Evolutionary conservation across 2,329 filamentous ascomycete genomes (phyloP), one percentile per base, ranked within the genome.

Genomic region (Plectosphaerella cucumerina): DNA sequence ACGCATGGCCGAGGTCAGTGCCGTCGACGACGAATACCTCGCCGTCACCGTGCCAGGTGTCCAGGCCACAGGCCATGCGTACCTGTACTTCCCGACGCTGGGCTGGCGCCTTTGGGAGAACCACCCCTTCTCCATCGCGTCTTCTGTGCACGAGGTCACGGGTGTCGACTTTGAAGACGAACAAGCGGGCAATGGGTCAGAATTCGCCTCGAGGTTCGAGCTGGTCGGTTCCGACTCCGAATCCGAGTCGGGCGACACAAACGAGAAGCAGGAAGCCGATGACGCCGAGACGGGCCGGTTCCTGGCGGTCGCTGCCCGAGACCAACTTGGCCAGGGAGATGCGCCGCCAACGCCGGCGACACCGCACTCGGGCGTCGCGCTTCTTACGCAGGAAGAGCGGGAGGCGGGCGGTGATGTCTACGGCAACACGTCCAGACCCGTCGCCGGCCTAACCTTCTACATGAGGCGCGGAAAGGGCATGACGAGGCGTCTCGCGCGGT

Each of bases 51-150:
- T 70, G 14, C 56, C 62, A 2, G 54, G 56, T 1, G 52, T 58
- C 2, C 57, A 57, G 3, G 58, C 55, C 2, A 46, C 53, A 2
- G 63, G 66, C 3, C 61, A 66, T 26, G 66, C 61, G 1, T 71
- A 70, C 50, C 59, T 70, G 1, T 62, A 60, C 55, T 70, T 69
- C 47, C 65, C 65, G 17, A 63, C 63, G 0, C 50, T 70, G 12
- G 55, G 59, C 34, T 69, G 68, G 66, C 54, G 60, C 2, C 56
- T 70, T 46, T 70, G 67, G 68, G 66, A 69, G 43, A 67, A 55
- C 18, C 67, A 54, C 20, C 53, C 53, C 1, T 54, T 54, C 41
- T 53, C 53, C 14, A 47, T 47, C 43, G 21, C 17, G 6, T 12
- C 18, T 35, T 34, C 21, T 2, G 5, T 33, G 15, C 21, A 34